Evolutionary conservation across 495 filamentous ascomycete genomes (phyloP).

Genomic region (Xylona heveae): DNA sequence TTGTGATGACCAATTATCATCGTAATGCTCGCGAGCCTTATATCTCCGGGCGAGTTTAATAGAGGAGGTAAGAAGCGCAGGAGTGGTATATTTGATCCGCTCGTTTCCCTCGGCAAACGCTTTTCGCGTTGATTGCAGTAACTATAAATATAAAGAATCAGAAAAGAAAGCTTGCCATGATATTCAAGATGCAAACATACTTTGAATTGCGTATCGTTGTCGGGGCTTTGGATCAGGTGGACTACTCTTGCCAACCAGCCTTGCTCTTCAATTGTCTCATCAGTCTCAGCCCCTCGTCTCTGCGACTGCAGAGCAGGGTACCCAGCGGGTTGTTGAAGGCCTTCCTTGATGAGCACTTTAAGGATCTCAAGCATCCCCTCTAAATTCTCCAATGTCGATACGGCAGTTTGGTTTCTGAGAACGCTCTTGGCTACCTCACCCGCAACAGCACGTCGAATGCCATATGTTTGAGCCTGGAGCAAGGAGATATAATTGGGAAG

Average conservation of each 20-base stretch:
- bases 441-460: conserved; percentile 74
- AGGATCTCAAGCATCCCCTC: conserved; percentile 78
- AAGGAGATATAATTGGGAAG: conserved; percentile 82
- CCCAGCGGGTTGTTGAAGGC: conserved; percentile 59
- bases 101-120: conserved; percentile 87
- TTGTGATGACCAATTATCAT: conserved; percentile 85
- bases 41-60: conserved; percentile 76
- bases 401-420: conserved; percentile 55
- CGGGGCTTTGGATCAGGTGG: conserved; percentile 59
- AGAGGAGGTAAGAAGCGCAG: conserved; percentile 74
- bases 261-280: conserved; percentile 94
- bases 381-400: conserved; percentile 54
- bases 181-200: conserved; percentile 14
- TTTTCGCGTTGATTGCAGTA: conserved; percentile 74
- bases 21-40: conserved; percentile 82
- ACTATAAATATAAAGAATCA: conserved; percentile 15
- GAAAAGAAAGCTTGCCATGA: not conserved
- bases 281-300: conserved; percentile 51
- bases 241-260: conserved; percentile 85
- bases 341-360: conserved; percentile 82
- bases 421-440: conserved; percentile 64
- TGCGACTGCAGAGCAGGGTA: conserved; percentile 59
- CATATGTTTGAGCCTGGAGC: conserved; percentile 79
- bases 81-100: conserved; percentile 84
- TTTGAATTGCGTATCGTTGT: conserved; percentile 89